A percentile compares a stretch with the other conserved stretches of the same genome.
phyloP scores from a whole-genome alignment of 441 rosid species.

The Macaranga tanarius region DNA sequence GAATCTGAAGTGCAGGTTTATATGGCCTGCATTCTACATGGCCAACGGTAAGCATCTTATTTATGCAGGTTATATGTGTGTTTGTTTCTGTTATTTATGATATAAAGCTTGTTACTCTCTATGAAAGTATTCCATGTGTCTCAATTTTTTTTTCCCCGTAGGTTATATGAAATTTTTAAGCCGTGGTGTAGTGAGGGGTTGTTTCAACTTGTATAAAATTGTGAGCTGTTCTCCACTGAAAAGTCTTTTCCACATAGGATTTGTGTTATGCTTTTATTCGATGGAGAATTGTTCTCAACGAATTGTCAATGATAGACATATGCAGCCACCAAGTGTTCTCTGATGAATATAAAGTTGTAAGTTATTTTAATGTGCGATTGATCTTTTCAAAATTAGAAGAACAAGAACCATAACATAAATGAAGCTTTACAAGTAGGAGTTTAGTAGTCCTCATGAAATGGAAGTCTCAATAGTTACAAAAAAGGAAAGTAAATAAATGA shows the following conservation, averaged over 20 bases:
- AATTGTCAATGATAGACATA: background rate
- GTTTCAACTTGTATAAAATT: background rate
- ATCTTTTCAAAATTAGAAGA: background rate
- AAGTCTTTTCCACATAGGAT: background rate
- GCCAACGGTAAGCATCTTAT: constrained; percentile 57
- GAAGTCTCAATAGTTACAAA: background rate
- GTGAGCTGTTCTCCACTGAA: background rate
- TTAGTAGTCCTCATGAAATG: background rate
- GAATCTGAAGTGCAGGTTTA: constrained; percentile 57
- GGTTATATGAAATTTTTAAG: background rate
- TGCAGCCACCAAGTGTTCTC: background rate
- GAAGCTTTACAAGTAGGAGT: background rate
- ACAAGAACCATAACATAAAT: background rate
- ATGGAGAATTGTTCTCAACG: background rate
- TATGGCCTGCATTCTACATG: constrained; percentile 86
- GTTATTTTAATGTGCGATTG: background rate
- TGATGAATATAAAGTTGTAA: background rate
- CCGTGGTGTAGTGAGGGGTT: background rate
- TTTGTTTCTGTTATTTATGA: background rate
- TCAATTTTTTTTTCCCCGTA: background rate
- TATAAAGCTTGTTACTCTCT: background rate
- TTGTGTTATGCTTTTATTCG: background rate
- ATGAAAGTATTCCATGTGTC: background rate
- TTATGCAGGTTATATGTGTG: background rate
- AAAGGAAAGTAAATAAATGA: background rate